Percentiles rank a stretch among this genome's conserved stretches.
These are phyloP conservation scores for Calycina herbarum DNA, from an alignment of 2,329 filamentous ascomycete genomes.

Conservation along the genomic window DNA sequence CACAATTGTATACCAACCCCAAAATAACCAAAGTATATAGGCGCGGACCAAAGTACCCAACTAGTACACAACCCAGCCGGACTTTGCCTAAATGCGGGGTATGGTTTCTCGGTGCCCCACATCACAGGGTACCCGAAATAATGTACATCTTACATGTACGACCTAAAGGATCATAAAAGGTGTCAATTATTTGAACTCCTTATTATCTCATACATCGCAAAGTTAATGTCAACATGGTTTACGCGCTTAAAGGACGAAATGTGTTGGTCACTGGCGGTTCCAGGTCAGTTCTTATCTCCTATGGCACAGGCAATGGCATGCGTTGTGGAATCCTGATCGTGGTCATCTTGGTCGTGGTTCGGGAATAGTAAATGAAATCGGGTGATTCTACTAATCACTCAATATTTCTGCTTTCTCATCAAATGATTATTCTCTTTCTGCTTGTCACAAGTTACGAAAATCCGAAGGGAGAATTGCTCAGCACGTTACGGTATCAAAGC, in stretches of 20 bases:
- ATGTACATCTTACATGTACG: not conserved
- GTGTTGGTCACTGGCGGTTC: conserved; percentile 66
- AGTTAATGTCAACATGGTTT: conserved; percentile 50
- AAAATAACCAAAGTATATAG: too few relatives aligned
- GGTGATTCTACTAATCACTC: too few relatives aligned
- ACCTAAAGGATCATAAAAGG: not conserved
- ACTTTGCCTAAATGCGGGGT: conserved; percentile 3
- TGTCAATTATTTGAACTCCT: not conserved
- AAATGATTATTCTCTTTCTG: too few relatives aligned
- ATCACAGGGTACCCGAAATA: not conserved
- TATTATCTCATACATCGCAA: not conserved
- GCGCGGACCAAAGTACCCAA: too few relatives aligned
- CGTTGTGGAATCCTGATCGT: not conserved
- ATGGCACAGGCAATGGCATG: not conserved
- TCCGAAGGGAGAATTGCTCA: too few relatives aligned
- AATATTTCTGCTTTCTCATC: too few relatives aligned
- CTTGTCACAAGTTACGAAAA: too few relatives aligned
- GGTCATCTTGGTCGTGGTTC: too few relatives aligned
- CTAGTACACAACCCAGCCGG: conserved; percentile 1
- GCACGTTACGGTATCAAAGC: too few relatives aligned
- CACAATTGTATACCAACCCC: too few relatives aligned
- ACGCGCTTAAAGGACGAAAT: conserved; percentile 60
- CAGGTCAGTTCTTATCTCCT: conserved; percentile 45
- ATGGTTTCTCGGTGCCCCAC: not conserved
- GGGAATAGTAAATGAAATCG: not conserved